Conservation (phyloP, 345 rosid genomes). For the Murraya koenigii region DNA sequence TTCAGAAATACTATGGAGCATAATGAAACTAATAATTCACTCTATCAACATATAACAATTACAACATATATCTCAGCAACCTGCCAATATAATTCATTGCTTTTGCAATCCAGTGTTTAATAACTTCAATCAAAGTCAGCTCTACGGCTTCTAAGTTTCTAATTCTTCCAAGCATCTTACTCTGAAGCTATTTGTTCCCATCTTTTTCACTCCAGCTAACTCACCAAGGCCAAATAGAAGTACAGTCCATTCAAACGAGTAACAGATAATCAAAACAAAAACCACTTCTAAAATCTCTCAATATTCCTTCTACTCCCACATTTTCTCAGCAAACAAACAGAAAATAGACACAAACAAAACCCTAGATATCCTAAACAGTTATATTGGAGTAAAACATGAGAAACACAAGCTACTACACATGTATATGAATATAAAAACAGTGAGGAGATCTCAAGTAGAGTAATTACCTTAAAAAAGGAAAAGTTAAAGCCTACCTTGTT, state of each 20-base stretch:
- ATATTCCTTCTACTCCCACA: not conserved
- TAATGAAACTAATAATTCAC: not conserved
- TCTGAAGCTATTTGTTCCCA: not conserved
- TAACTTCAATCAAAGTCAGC: no score
- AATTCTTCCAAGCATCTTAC: not conserved
- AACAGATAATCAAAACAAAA: not conserved
- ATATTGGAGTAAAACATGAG: not conserved
- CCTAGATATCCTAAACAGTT: not conserved
- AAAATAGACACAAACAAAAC: not conserved
- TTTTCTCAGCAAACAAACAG: constrained; percentile 9
- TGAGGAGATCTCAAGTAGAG: not conserved
- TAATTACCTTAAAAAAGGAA: not conserved
- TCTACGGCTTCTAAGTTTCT: not conserved
- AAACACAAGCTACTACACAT: not conserved
- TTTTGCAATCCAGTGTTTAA: not conserved
- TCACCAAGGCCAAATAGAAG: not conserved
- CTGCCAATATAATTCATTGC: not conserved
- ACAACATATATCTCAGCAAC: not conserved
- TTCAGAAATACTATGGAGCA: not conserved
- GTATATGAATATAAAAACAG: not conserved
- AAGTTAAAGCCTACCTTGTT: constrained; percentile 21
- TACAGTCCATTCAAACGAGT: not conserved
- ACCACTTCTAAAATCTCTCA: not conserved
- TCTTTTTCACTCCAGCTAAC: not conserved
- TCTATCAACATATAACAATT: not conserved